Conservation (phyloP, 768 basidiomycete genomes). For the Termitomyces sp. region DNA sequence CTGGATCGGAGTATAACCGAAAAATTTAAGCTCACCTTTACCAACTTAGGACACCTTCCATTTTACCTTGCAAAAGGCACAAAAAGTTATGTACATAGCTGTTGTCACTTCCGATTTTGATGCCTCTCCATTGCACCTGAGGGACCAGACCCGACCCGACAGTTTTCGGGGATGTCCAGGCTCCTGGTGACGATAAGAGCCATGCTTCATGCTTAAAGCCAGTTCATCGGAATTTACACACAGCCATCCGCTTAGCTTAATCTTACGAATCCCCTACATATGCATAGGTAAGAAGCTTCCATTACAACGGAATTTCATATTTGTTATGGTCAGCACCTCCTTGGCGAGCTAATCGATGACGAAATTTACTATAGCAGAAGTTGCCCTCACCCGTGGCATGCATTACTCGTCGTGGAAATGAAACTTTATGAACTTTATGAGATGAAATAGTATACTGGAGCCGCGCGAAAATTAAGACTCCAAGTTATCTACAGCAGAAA, state of each 20-base stretch:
- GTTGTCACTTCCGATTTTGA: not conserved
- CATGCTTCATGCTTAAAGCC: not conserved
- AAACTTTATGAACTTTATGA: slow-evolving; percentile 4
- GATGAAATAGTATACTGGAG: not conserved
- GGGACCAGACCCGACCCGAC: not conserved
- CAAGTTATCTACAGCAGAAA: slow-evolving; percentile 6
- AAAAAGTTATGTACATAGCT: not conserved
- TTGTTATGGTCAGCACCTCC: not conserved
- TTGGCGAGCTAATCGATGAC: slow-evolving; percentile 12
- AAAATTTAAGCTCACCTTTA: not conserved
- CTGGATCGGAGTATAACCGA: not conserved
- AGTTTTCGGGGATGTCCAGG: not conserved
- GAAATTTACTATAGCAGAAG: not conserved
- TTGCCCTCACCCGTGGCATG: not conserved
- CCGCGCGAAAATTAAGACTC: slow-evolving; percentile 3
- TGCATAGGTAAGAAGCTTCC: slow-evolving; percentile 8
- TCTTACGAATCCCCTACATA: slow-evolving; percentile 1
- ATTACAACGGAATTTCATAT: not conserved
- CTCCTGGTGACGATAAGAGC: not conserved
- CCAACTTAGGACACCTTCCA: not conserved
- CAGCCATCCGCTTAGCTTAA: slow-evolving; percentile 4
- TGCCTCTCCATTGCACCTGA: not conserved
- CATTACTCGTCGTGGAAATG: not conserved
- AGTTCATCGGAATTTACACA: not conserved
- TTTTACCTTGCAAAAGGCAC: not conserved